Conservation (phyloP, 2,329 filamentous ascomycete genomes). For the Penicillium sp. region DNA sequence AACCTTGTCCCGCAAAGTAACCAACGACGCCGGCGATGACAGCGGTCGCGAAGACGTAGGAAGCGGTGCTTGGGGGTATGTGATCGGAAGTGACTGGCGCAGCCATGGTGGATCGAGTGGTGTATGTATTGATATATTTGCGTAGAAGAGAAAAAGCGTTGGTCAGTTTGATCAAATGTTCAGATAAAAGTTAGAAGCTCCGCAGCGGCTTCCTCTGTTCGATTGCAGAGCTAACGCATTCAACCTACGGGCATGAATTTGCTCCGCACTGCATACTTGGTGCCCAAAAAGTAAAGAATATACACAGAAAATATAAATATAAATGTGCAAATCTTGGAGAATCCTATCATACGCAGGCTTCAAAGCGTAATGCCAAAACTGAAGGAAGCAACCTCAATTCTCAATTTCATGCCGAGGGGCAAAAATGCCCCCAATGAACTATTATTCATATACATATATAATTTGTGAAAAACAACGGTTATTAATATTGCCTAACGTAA, state of each 20-base stretch:
- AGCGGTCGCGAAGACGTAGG: constrained; percentile 67
- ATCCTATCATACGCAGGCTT: neutral
- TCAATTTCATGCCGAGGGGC: neutral
- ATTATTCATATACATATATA: neutral
- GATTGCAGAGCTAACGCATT: neutral
- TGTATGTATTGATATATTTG: neutral
- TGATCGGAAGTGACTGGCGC: constrained; percentile 32
- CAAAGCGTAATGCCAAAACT: neutral
- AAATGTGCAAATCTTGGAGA: neutral
- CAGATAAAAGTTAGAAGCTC: neutral
- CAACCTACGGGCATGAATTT: neutral
- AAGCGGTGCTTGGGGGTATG: constrained; percentile 50
- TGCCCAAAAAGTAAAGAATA: neutral
- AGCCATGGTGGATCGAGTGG: constrained; percentile 23
- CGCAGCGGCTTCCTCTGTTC: neutral
- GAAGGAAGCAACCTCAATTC: neutral
- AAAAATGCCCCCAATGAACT: neutral
- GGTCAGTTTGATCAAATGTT: neutral
- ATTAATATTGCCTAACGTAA: constrained; percentile 11
- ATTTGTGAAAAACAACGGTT: neutral
- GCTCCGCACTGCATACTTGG: neutral
- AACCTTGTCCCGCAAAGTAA: constrained; percentile 65
- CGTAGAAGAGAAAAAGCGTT: neutral
- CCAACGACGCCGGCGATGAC: constrained; percentile 71
- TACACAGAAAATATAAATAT: neutral